These are phyloP conservation scores for Punica granatum DNA, from an alignment of 345 rosid genomes.

Conservation along the genomic window DNA sequence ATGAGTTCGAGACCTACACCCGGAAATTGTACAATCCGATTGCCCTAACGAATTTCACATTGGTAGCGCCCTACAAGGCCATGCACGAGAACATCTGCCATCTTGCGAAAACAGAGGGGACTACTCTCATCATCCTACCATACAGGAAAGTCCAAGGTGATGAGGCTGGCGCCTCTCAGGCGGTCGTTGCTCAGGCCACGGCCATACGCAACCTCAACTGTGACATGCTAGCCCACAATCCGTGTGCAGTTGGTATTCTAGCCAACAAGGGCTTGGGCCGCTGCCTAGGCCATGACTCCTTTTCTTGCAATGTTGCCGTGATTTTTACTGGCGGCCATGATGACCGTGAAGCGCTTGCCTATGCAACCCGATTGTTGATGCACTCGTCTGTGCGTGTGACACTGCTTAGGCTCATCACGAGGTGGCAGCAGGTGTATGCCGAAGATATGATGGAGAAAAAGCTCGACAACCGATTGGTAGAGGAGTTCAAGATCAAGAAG, in stretches of 20 bases:
- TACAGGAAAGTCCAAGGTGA: background rate
- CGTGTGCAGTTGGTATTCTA: constrained; percentile 4
- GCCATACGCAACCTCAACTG: constrained; percentile 1
- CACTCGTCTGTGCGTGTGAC: background rate
- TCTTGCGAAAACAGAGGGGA: constrained; percentile 2
- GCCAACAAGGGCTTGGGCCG: constrained; percentile 5
- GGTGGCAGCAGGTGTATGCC: background rate
- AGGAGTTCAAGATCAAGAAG: background rate
- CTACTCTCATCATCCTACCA: constrained; percentile 6
- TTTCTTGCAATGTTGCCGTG: constrained; percentile 1
- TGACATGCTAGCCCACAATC: background rate
- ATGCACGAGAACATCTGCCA: constrained; percentile 13
- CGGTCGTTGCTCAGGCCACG: background rate
- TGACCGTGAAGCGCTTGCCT: constrained; percentile 9
- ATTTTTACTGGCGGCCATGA: constrained; percentile 10
- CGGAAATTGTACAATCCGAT: background rate
- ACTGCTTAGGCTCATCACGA: background rate
- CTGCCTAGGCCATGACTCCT: background rate
- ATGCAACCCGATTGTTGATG: constrained; percentile 1
- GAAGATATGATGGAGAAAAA: constrained; percentile 2
- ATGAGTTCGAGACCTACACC: constrained; percentile 9
- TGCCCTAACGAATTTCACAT: background rate
- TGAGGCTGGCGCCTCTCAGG: background rate
- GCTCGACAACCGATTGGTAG: constrained; percentile 4
- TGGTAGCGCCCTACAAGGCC: constrained; percentile 6